Percentiles rank a stretch among this genome's conserved stretches.
Evolutionary conservation across 352 stramenopile species (phyloP).

Genomic region (Phytophthora vignae): DNA sequence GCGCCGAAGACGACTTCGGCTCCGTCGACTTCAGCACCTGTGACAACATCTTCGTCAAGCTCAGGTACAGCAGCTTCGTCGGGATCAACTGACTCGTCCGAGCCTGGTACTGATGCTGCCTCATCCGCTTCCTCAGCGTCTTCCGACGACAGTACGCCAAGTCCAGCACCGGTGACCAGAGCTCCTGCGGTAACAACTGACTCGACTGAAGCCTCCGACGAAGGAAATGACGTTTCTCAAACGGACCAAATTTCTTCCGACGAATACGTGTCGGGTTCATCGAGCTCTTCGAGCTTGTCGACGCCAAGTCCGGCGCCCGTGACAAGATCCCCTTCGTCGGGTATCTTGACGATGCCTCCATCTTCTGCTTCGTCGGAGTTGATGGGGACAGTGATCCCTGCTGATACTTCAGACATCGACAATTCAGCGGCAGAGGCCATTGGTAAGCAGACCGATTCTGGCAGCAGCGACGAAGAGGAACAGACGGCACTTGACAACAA

Average conservation of each 20-base stretch:
- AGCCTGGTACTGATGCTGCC: conserved; percentile 6
- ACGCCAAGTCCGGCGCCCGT: conserved; percentile 33
- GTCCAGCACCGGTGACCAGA: conserved; percentile 45
- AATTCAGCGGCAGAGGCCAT: conserved; percentile 39
- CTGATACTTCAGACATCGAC: conserved; percentile 36
- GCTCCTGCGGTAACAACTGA: conserved; percentile 16
- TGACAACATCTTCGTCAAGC: conserved; percentile 21
- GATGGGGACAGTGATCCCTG: conserved; percentile 43
- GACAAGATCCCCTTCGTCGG: conserved; percentile 23
- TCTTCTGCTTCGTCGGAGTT: conserved; percentile 30
- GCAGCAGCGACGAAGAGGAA: conserved; percentile 26
- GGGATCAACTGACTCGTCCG: conserved; percentile 20
- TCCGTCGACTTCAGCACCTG: conserved; percentile 14
- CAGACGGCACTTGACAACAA: conserved; percentile 32
- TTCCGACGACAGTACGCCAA: conserved; percentile 33
- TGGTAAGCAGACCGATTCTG: conserved; percentile 28
- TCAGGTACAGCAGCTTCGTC: conserved; percentile 20
- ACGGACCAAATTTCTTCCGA: conserved; percentile 17
- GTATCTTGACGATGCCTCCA: conserved; percentile 24
- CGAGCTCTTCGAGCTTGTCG: conserved; percentile 1
- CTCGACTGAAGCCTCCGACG: conserved; percentile 17
- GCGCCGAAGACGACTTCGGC: conserved; percentile 20
- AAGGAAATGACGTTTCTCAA: conserved; percentile 23
- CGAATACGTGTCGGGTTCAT: conserved; percentile 8
- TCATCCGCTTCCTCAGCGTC: conserved; percentile 9